A percentile compares a stretch with the other conserved stretches of the same genome.
These are phyloP conservation scores for Aspergillus cristatus DNA, from an alignment of 495 filamentous ascomycete genomes.

Conservation along the genomic window DNA sequence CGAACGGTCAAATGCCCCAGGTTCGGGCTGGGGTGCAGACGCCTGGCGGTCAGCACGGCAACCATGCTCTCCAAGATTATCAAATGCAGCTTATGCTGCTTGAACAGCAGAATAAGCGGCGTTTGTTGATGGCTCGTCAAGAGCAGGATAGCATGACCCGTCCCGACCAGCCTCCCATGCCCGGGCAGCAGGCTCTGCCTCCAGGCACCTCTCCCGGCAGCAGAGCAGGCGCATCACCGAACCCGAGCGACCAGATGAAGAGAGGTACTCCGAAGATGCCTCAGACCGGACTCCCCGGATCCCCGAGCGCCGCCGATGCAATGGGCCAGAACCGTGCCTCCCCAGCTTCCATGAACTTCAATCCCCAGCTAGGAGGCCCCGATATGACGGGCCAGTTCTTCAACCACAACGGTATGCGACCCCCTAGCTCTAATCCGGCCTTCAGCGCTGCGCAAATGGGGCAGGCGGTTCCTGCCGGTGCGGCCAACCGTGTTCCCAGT, in stretches of 20 bases:
- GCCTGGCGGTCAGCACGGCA: slow-evolving; percentile 53
- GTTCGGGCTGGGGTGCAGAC: slow-evolving; percentile 43
- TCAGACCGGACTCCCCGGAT: slow-evolving; percentile 62
- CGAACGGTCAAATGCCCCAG: slow-evolving; percentile 49
- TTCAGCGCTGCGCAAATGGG: slow-evolving; percentile 59
- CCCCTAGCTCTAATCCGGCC: slow-evolving; percentile 77
- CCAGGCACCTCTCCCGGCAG: slow-evolving; percentile 74
- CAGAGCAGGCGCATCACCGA: slow-evolving; percentile 77
- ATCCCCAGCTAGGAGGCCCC: slow-evolving; percentile 56
- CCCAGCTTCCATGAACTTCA: slow-evolving; percentile 72
- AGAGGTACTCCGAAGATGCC: slow-evolving; percentile 83
- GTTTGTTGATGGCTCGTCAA: slow-evolving; percentile 92
- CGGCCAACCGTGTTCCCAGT: slow-evolving; percentile 40
- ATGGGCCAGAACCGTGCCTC: slow-evolving; percentile 71
- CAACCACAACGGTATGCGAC: slow-evolving; percentile 66
- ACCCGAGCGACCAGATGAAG: slow-evolving; percentile 82
- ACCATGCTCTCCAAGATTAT: slow-evolving; percentile 95
- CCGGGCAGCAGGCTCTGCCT: slow-evolving; percentile 45
- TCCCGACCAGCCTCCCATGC: slow-evolving; percentile 47
- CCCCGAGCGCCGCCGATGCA: slow-evolving; percentile 68
- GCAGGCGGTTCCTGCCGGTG: slow-evolving; percentile 43
- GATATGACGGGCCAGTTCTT: slow-evolving; percentile 54
- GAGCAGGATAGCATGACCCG: slow-evolving; percentile 77
- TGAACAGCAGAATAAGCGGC: slow-evolving; percentile 97
- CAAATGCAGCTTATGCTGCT: slow-evolving; percentile 99